A percentile compares a stretch with the other conserved stretches of the same genome.
These are phyloP conservation scores for Agaricus bisporus DNA, from an alignment of 768 basidiomycete genomes.

Conservation along the genomic window DNA sequence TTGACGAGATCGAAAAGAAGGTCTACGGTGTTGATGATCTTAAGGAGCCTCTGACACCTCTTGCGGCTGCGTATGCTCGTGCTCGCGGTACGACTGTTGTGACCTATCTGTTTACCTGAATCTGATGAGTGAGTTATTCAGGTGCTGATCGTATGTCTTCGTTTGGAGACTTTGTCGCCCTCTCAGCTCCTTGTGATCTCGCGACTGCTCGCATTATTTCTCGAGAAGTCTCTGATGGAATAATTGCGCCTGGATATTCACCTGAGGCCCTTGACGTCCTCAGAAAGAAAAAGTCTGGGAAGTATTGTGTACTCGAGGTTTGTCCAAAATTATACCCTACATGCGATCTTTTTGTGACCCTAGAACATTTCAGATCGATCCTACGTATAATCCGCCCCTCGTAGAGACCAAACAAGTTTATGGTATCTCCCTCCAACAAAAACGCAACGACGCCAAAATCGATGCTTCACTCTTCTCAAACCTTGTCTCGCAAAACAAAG, in stretches of 20 bases:
- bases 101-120: not conserved
- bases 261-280: constrained; percentile 85
- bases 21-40: constrained; percentile 97
- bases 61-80: constrained; percentile 92
- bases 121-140: constrained; percentile 20
- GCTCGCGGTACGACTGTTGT: constrained; percentile 63
- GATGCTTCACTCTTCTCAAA: constrained; percentile 76
- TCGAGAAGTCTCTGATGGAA: constrained; percentile 97
- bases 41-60: constrained; percentile 80
- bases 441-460: constrained; percentile 86
- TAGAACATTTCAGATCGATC: constrained; percentile 65
- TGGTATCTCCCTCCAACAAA: constrained; percentile 86
- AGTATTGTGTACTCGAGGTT: constrained; percentile 96
- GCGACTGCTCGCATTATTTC: constrained; percentile 96
- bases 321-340: constrained; percentile 1
- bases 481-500: constrained; percentile 83
- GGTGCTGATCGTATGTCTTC: constrained; percentile 99
- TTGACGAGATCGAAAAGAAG: constrained; percentile 80
- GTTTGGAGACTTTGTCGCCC: constrained; percentile 97
- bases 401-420: constrained; percentile 95
- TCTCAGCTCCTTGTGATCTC: constrained; percentile 88
- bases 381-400: constrained; percentile 68
- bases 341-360: too few relatives aligned
- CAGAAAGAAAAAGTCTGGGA: constrained; percentile 94
- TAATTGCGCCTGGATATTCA: constrained; percentile 93